Evolutionary conservation across 1,139 yeast genomes (phyloP).

Genomic region (Geotrichum restrictum): DNA sequence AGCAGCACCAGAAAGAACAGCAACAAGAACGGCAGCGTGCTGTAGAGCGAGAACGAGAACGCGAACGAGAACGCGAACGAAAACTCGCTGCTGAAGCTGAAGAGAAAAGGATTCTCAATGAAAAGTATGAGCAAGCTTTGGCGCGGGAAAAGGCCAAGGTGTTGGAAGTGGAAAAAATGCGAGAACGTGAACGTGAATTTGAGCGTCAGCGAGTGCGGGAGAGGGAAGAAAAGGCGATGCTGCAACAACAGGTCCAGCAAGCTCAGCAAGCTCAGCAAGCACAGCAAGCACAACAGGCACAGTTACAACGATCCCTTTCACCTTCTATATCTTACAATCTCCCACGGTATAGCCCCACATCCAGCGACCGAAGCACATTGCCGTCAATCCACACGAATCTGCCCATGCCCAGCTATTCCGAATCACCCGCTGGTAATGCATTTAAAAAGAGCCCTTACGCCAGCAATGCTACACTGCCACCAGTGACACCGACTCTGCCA

Average conservation of each 20-base stretch:
- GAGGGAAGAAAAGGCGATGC: background rate
- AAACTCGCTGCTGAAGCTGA: background rate
- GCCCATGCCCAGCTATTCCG: constrained; percentile 3
- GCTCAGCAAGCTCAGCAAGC: background rate
- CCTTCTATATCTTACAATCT: too few relatives aligned
- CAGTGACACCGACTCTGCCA: background rate
- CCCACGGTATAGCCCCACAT: background rate
- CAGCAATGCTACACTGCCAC: background rate
- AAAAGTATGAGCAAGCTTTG: background rate
- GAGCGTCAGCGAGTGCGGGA: constrained; percentile 3
- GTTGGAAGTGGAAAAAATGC: background rate
- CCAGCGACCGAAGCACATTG: constrained; percentile 4
- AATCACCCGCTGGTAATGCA: background rate
- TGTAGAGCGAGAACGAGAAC: background rate
- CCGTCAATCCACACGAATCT: constrained; percentile 2
- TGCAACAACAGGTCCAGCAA: background rate
- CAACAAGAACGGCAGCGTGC: background rate
- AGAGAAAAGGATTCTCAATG: too few relatives aligned
- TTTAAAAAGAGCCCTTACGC: constrained; percentile 4
- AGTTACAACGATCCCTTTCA: background rate
- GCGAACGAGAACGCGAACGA: background rate
- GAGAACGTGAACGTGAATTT: background rate
- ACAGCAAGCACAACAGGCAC: background rate
- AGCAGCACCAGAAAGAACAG: background rate
- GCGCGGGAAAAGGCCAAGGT: background rate